Base-by-base conservation (phyloP, 139 green algal species). In the Coelastrella sp. region DNA sequence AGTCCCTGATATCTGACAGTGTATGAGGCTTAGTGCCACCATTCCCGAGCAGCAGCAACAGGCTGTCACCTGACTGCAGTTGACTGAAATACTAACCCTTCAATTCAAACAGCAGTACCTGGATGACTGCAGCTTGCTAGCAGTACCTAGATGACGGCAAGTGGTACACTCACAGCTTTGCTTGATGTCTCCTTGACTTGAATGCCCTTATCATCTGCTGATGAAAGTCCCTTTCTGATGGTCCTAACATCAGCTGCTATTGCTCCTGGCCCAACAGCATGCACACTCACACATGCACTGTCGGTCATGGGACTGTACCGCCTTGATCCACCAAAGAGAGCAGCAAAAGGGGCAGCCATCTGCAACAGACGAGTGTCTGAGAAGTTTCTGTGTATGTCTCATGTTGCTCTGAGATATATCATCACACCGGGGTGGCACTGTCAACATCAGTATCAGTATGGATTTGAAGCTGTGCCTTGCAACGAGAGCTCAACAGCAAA, bases 251-350 rank as follows among this genome's bases (percentile, higher is more conserved):
- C 37, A 8, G 75, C 75, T 40, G 75, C 53, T 60, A 38, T 45
- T 30, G 75, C 75, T 40, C 13, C 72, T 38, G 50, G 37, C 48
- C 71, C 30, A 1, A 90, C 78, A 17, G 93, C 78, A 2, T 92
- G 57, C 0, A 96, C 45, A 60, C 90, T 95, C 25, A 98, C 94
- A 17, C 62, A 93, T 27, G 93, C 89, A 74, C 97, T 97, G 89
- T 97, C 94, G 1, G 92, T 97, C 66, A 95, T 89, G 25, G 37
- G 43, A 4, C 50, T 32, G 34, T 30, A 37, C 2, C 40, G 71
- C 23, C 64, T 21, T 8, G 27, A 37, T 8, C 57, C 15, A 30
- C 35, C 23, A 3, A 83, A 19, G 25, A 72, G 9, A 53, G 76
- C 76, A 23, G 57, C 76, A 41, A 83, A 53, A 15, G 57, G 76